Conservation (phyloP, 2,329 filamentous ascomycete genomes). For the Catunica adiposa region DNA sequence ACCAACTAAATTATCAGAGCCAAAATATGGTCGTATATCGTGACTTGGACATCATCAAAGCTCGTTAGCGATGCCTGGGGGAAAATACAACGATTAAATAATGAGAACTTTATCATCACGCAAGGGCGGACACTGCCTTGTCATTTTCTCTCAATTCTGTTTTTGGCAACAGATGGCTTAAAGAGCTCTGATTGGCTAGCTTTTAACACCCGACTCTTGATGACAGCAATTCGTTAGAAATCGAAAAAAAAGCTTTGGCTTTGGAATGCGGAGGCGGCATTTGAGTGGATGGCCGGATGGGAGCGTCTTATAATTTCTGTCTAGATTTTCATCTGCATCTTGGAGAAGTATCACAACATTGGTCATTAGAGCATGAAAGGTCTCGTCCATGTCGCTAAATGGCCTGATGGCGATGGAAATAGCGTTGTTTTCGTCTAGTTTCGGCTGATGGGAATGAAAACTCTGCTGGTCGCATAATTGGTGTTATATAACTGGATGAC, state of each 20-base stretch:
- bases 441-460: too few relatives aligned
- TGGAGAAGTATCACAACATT: too few relatives aligned
- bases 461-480: too few relatives aligned
- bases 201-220: background rate
- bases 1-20: background rate
- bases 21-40: background rate
- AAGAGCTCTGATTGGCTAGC: background rate
- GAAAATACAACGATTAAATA: background rate
- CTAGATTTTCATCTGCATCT: too few relatives aligned
- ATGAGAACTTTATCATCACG: background rate
- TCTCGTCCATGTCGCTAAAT: too few relatives aligned
- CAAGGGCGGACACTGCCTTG: background rate
- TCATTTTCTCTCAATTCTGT: background rate
- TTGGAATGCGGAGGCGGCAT: background rate
- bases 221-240: background rate
- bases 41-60: background rate
- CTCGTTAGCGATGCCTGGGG: background rate
- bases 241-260: background rate
- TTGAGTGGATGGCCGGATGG: too few relatives aligned
- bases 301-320: too few relatives aligned
- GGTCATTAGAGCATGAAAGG: too few relatives aligned
- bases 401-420: too few relatives aligned
- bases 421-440: too few relatives aligned
- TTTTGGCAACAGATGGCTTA: background rate
- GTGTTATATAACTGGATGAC: too few relatives aligned